Percentiles rank a stretch among this genome's conserved stretches.
These are phyloP conservation scores for Podaxis sp. DNA, from an alignment of 768 basidiomycete genomes.

Conservation along the genomic window DNA sequence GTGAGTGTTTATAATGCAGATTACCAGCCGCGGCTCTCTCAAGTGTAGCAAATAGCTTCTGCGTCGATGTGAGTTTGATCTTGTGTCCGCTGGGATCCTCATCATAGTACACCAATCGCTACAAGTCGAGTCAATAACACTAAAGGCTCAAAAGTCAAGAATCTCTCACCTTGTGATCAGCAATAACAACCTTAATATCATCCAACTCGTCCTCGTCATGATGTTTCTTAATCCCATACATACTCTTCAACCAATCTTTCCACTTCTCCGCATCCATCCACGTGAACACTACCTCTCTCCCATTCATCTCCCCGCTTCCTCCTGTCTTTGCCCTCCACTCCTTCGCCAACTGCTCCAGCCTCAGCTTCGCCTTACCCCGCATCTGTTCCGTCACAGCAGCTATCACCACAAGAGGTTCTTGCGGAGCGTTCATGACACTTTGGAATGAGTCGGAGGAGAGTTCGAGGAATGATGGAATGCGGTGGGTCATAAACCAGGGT, in stretches of 20 bases:
- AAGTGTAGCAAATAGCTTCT: slow-evolving; percentile 64
- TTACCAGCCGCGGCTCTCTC: slow-evolving; percentile 59
- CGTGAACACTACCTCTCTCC: slow-evolving; percentile 71
- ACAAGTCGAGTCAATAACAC: neutral
- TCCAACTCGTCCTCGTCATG: slow-evolving; percentile 28
- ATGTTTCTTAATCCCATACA: slow-evolving; percentile 66
- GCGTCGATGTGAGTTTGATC: slow-evolving; percentile 52
- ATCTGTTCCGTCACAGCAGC: slow-evolving; percentile 43
- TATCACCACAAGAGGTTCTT: slow-evolving; percentile 77
- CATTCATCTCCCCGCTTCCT: slow-evolving; percentile 38
- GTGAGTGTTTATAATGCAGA: slow-evolving; percentile 58
- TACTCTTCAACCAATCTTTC: slow-evolving; percentile 87
- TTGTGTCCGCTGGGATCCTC: slow-evolving; percentile 51
- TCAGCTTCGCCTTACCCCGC: slow-evolving; percentile 41
- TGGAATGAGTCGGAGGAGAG: slow-evolving; percentile 80
- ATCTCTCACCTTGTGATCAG: slow-evolving; percentile 70
- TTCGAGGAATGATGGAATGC: slow-evolving; percentile 71
- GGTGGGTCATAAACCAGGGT: slow-evolving; percentile 64
- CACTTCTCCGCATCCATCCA: slow-evolving; percentile 89
- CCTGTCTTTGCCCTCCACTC: slow-evolving; percentile 55
- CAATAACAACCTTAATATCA: slow-evolving; percentile 59
- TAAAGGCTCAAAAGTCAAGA: neutral
- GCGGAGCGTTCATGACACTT: slow-evolving; percentile 78
- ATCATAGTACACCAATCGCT: slow-evolving; percentile 80
- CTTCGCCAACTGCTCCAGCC: slow-evolving; percentile 49